Conservation (phyloP, 257 asterid species). For the Fraxinus anomala region DNA sequence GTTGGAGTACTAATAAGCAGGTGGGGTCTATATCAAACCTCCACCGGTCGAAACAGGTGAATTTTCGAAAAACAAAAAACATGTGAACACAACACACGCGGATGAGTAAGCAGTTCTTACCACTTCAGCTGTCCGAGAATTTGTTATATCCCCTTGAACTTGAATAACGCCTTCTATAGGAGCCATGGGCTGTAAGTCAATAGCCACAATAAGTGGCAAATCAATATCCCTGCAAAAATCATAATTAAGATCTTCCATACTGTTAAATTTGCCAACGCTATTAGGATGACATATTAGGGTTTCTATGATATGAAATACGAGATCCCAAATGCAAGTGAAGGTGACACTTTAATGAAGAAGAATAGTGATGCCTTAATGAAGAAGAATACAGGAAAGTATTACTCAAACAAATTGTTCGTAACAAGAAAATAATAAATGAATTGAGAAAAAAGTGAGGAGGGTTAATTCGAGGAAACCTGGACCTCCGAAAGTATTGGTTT, state of each 20-base stretch:
- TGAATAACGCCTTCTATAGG: conserved; percentile 99
- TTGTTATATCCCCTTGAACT: conserved; percentile 99
- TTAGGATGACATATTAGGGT: conserved; percentile 8
- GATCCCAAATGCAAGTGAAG: not conserved
- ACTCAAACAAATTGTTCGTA: too few species aligned
- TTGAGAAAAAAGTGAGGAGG: too few species aligned
- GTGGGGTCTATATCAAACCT: not conserved
- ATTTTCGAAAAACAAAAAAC: not conserved
- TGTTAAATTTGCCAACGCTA: not conserved
- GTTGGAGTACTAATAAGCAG: not conserved
- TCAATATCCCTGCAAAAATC: conserved; percentile 58
- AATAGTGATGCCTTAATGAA: not conserved
- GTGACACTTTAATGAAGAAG: too few species aligned
- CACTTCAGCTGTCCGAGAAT: conserved; percentile 98
- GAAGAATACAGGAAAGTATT: conserved; percentile 1
- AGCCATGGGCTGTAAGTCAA: conserved; percentile 99
- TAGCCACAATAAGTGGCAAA: conserved; percentile 94
- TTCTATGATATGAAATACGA: not conserved
- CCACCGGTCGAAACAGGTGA: not conserved
- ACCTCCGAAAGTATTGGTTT: too few species aligned
- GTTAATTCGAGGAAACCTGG: too few species aligned
- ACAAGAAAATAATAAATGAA: too few species aligned
- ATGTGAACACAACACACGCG: not conserved
- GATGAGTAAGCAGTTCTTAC: conserved; percentile 38
- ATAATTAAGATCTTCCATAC: conserved; percentile 17